phyloP scores from a whole-genome alignment of 2,329 filamentous ascomycete genomes.

The Diaporthe caulivora region DNA sequence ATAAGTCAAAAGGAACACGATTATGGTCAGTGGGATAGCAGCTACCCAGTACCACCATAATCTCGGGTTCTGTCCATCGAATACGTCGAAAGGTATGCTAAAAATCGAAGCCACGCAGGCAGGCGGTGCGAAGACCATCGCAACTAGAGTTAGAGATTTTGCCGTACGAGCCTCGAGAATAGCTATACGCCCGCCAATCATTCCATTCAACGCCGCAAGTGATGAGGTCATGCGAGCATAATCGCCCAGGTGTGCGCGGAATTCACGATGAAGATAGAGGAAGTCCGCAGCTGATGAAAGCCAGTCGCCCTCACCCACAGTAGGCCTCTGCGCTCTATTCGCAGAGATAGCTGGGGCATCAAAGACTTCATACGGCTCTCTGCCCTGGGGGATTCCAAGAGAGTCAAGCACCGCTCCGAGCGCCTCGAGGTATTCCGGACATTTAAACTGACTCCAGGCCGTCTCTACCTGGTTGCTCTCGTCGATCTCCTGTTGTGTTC shows the following conservation, averaged over 20 bases:
- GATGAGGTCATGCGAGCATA: slow-evolving; percentile 38
- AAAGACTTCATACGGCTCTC: slow-evolving; percentile 9
- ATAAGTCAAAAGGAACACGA: slow-evolving; percentile 34
- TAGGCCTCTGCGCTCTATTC: no score
- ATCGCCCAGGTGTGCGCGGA: slow-evolving; percentile 30
- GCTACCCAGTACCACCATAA: slow-evolving; percentile 35
- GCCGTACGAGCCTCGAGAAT: slow-evolving; percentile 35
- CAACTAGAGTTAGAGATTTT: slow-evolving; percentile 20
- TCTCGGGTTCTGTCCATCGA: neutral
- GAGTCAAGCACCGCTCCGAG: slow-evolving; percentile 24
- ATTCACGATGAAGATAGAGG: slow-evolving; percentile 32
- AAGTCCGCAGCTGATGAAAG: slow-evolving; percentile 9
- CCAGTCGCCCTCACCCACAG: neutral
- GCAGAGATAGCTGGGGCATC: neutral
- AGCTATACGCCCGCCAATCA: slow-evolving; percentile 35
- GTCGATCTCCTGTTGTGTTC: slow-evolving; percentile 26
- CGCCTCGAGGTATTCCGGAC: slow-evolving; percentile 35
- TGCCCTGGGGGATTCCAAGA: slow-evolving; percentile 19
- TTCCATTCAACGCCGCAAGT: slow-evolving; percentile 43
- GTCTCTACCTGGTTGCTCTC: slow-evolving; percentile 35
- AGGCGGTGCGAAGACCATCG: slow-evolving; percentile 28
- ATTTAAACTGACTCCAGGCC: slow-evolving; percentile 36
- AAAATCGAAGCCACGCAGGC: slow-evolving; percentile 35
- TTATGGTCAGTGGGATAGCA: slow-evolving; percentile 23
- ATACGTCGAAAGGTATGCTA: slow-evolving; percentile 17